phyloP scores from a whole-genome alignment of 768 basidiomycete species.

The Mycena venus region DNA sequence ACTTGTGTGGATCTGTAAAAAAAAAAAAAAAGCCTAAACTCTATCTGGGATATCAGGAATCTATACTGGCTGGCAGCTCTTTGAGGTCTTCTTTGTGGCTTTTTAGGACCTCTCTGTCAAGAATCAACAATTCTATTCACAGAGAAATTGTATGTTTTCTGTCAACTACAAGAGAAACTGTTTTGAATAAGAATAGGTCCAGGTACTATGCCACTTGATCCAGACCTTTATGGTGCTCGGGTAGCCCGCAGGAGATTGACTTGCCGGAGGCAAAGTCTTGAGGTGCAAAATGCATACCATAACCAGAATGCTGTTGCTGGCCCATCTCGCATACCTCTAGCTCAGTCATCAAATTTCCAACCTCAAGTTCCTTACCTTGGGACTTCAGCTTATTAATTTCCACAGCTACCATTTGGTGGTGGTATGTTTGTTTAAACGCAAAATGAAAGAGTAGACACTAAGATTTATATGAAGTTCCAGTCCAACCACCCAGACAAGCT shows the following conservation, averaged over 20 bases:
- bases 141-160: too few species aligned
- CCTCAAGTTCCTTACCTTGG: not conserved
- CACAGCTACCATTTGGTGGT: not conserved
- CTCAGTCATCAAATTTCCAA: not conserved
- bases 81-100: too few species aligned
- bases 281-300: not conserved
- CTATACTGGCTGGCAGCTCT: too few species aligned
- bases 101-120: too few species aligned
- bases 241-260: not conserved
- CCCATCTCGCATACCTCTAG: not conserved
- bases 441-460: not conserved
- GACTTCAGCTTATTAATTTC: not conserved
- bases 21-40: too few species aligned
- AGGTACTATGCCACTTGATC: not conserved
- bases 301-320: not conserved
- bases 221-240: not conserved
- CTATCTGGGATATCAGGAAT: too few species aligned
- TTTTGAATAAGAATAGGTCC: too few species aligned
- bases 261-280: not conserved
- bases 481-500: not conserved
- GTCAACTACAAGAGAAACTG: too few species aligned
- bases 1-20: too few species aligned
- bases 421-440: not conserved
- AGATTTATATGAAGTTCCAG: not conserved
- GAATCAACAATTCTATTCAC: too few species aligned